Conservation (phyloP, 164 flowering plant genomes). For the Nymphaea colorata region DNA sequence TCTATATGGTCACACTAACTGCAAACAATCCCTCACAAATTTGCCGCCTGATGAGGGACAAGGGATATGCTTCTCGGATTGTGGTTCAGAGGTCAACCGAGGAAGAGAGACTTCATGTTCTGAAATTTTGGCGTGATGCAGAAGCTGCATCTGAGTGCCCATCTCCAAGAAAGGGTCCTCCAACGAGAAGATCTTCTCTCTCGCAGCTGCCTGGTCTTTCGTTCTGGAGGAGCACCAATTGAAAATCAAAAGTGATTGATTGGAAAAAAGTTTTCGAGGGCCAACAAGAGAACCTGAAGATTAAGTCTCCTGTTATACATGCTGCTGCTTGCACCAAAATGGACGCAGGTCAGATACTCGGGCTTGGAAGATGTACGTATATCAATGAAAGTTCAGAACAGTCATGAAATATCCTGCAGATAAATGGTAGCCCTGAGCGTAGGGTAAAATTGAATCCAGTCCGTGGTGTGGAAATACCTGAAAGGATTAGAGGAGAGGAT, state of each 20-base stretch:
- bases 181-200: constrained; percentile 18
- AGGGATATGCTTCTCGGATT: constrained; percentile 60
- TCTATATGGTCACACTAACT: constrained; percentile 69
- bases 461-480: too few relatives aligned
- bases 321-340: too few relatives aligned
- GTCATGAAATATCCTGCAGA: too few relatives aligned
- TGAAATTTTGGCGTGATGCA: constrained; percentile 75
- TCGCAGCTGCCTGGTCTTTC: constrained; percentile 27
- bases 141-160: constrained; percentile 26
- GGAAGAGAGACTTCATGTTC: constrained; percentile 67
- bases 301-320: too few relatives aligned
- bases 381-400: too few relatives aligned
- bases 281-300: too few relatives aligned
- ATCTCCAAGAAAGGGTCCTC: constrained; percentile 14
- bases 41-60: constrained; percentile 63
- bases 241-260: neutral
- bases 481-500: too few relatives aligned
- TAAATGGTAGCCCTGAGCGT: too few relatives aligned
- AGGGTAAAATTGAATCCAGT: too few relatives aligned
- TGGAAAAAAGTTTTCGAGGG: too few relatives aligned
- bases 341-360: too few relatives aligned
- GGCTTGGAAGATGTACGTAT: too few relatives aligned
- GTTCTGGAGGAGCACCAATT: constrained; percentile 19
- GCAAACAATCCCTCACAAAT: constrained; percentile 62
- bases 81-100: constrained; percentile 82